Base-by-base conservation (phyloP, 2,329 filamentous ascomycete genomes). In the Zasmidium cellare region DNA sequence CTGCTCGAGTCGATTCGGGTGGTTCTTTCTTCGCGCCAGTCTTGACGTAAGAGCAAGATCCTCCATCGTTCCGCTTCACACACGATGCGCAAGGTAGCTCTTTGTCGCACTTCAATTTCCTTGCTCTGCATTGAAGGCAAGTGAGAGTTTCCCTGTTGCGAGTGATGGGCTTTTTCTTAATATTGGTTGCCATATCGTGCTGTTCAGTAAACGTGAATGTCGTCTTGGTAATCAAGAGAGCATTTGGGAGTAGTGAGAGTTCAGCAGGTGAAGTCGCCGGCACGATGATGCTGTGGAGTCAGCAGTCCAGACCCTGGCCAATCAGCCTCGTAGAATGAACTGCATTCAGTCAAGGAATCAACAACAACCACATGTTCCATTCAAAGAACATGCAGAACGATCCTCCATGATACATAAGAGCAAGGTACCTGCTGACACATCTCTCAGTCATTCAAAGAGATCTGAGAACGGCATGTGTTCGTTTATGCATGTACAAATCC, bases 41-140 rank as follows among this genome's bases (percentile, higher is more conserved):
- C 22, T 56, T 44, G 2, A 23, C 35, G 31, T 59, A 62, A 22
- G 53, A 53, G 22, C 59, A 62, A 1, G 14, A 24, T 12, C 46
- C 28, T 2, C 45, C 28, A 9, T 55, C 54, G 35, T 47, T 47
- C 47, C 50, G 49, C 35, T 57, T 56, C 22, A 45, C 24, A 44
- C 59, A 61, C 2, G 53, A 48, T 28, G 44, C 19, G 28, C 59
- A 61, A 1, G 59, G 59, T 1, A 56, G n/a, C 5, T 47, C 49
- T 41, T 45, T 48, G 46, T 59, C 53, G 38, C 60, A 59, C 49
- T 59, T 62, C 12, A 59, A 46, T 46, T 62, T 62, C n/a, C 57
- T 25, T 18, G 44, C 23, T 1, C 56, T 20, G 22, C 57, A 58
- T 38, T 48, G 35, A 9, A 46, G 20, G 11, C 60, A 59, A 3